These are phyloP conservation scores for Vigna radiata DNA, from an alignment of 306 rosid species.

Conservation along the genomic window DNA sequence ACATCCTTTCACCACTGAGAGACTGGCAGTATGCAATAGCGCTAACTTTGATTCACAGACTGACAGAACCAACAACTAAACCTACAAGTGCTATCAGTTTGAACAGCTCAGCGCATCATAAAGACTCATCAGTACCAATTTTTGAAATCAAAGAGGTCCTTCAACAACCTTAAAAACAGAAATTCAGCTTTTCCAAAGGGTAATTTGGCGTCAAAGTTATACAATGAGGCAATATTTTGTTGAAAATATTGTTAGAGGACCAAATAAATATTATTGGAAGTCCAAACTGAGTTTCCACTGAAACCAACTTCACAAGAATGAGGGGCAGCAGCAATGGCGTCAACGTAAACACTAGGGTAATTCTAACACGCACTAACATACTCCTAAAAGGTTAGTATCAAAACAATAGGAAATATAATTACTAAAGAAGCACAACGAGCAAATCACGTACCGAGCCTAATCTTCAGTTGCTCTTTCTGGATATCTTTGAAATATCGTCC, in stretches of 20 bases:
- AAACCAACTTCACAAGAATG: constrained; percentile 11
- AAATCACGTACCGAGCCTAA: constrained; percentile 68
- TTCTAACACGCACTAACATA: neutral
- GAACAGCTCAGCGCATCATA: constrained; percentile 1
- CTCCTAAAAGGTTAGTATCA: constrained; percentile 18
- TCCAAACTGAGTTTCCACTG: constrained; percentile 20
- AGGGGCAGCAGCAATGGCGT: constrained; percentile 10
- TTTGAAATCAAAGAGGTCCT: neutral
- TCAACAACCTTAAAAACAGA: neutral
- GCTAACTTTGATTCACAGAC: constrained; percentile 4
- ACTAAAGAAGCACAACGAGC: constrained; percentile 8
- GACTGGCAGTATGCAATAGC: neutral
- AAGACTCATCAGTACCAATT: neutral
- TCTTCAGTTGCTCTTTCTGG: constrained; percentile 86
- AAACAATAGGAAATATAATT: neutral
- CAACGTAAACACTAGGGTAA: neutral
- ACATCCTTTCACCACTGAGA: neutral
- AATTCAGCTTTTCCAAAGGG: neutral
- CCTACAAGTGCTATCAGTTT: neutral
- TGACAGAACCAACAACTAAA: constrained; percentile 4
- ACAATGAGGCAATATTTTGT: neutral
- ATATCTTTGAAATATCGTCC: constrained; percentile 85
- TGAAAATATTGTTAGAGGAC: neutral
- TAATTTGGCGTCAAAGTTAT: neutral
- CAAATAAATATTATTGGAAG: neutral